A percentile compares a stretch with the other conserved stretches of the same genome.
These are phyloP conservation scores for Geranium brycei DNA, from an alignment of 345 rosid species.

Conservation along the genomic window DNA sequence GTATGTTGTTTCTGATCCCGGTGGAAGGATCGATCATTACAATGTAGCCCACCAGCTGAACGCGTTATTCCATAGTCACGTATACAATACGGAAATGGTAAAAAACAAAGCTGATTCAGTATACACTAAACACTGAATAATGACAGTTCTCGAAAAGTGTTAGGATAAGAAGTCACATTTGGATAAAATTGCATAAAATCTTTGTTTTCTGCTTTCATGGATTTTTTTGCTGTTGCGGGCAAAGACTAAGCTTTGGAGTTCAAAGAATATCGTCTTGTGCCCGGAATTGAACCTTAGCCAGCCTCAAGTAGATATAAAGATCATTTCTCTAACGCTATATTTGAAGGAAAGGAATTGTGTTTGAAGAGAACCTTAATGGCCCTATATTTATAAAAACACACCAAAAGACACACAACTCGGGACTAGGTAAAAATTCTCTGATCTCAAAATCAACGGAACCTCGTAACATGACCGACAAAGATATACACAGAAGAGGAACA, in stretches of 20 bases:
- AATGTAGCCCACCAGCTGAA: conserved; percentile 78
- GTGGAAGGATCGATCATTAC: conserved; percentile 65
- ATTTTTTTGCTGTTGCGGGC: background rate
- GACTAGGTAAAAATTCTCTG: background rate
- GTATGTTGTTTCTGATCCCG: conserved; percentile 39
- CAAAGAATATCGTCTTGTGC: background rate
- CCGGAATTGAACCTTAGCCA: background rate
- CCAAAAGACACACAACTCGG: background rate
- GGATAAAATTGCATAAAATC: background rate
- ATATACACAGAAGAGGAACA: background rate
- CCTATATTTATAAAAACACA: background rate
- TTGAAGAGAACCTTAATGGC: background rate
- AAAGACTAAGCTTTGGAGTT: background rate
- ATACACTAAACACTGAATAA: background rate
- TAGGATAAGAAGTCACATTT: background rate
- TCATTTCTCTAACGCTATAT: background rate
- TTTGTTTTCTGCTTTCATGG: no score
- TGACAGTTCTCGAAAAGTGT: background rate
- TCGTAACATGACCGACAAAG: background rate
- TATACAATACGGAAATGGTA: no score
- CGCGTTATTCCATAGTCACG: background rate
- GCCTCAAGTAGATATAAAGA: background rate
- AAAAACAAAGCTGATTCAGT: no score
- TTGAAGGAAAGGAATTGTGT: background rate
- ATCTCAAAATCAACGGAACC: background rate